These are phyloP conservation scores for Pythium aristosporum DNA, from an alignment of 352 stramenopile genomes.

Conservation along the genomic window DNA sequence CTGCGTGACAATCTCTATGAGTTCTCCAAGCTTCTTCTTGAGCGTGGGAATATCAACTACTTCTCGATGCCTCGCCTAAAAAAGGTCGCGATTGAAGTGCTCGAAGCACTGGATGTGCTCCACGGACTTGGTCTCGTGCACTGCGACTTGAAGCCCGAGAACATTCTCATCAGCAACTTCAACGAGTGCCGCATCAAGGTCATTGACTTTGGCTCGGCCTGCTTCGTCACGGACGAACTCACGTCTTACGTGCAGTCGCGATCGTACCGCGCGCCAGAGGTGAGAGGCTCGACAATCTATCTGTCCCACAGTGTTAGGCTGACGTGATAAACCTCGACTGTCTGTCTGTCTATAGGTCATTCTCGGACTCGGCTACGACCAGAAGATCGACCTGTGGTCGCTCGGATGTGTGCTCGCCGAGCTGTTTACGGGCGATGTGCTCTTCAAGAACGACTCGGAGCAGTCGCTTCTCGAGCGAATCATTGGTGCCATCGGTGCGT, in stretches of 20 bases:
- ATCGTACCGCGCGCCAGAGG: slow-evolving; percentile 97
- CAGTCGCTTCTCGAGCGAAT: slow-evolving; percentile 94
- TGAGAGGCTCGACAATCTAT: slow-evolving; percentile 29
- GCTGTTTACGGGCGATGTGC: slow-evolving; percentile 83
- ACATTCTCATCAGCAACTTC: slow-evolving; percentile 92
- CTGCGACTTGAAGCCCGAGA: slow-evolving; percentile 99
- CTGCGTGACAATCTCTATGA: slow-evolving; percentile 98
- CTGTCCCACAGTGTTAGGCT: background rate
- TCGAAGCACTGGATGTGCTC: slow-evolving; percentile 87
- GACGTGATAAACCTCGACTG: background rate
- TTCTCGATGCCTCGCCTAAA: slow-evolving; percentile 94
- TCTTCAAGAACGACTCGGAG: slow-evolving; percentile 88
- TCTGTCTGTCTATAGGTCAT: slow-evolving; percentile 78
- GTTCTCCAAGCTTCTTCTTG: slow-evolving; percentile 89
- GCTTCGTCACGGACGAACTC: slow-evolving; percentile 92
- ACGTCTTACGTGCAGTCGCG: slow-evolving; percentile 98
- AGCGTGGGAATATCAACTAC: slow-evolving; percentile 87
- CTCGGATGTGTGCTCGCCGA: slow-evolving; percentile 88
- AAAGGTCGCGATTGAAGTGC: slow-evolving; percentile 95
- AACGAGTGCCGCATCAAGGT: slow-evolving; percentile 93
- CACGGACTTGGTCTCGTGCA: slow-evolving; percentile 94
- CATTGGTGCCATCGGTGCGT: slow-evolving; percentile 63
- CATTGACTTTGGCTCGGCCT: slow-evolving; percentile 99
- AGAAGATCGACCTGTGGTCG: slow-evolving; percentile 89
- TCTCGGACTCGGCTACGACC: slow-evolving; percentile 91